Base-by-base conservation (phyloP, 1,139 yeast species). In the Geotrichum macrosporum region DNA sequence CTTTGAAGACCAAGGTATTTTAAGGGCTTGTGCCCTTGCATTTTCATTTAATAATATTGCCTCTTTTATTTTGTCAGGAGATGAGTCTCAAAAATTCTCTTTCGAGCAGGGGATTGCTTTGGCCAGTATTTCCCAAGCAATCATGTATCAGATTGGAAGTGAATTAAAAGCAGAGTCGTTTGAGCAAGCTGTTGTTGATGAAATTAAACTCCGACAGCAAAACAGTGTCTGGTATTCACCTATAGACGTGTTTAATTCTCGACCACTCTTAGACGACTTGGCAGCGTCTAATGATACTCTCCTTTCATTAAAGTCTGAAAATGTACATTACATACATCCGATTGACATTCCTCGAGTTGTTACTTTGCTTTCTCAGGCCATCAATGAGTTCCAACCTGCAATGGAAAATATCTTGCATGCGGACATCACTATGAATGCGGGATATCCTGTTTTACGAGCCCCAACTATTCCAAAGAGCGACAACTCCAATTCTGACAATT, bases 61-160 rank as follows among this genome's bases (percentile, higher is more conserved):
- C 3, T 24, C 45, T 8, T 18, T 19, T 20, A 41, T 53, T 26
- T 46, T 49, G 21, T 47, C 49, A 31, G 49, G 47, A n/a, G 47
- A 42, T 22, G 24, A 41, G 10, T 22, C 39, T 9, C 32, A 36
- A 12, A 46, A 35, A 12, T 52, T 49, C 38, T 34, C 53, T 1
- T 46, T 53, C 21, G 55, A 52, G 31, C 62, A 59, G 39, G 61
- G 58, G 1, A 46, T 53, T 8, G 57, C 55, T 4, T 42, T 57
- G 16, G 43, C 56, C 8, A 48, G 57, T 30, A 47, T 60, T 10
- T 43, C 57, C 5, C 51, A 56, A 6, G 57, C 60, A 3, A 38
- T 56, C 4, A 43, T 62, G 18, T 49, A 53, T 20, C 54, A 55
- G 2, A 48, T 60, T n/a, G 58, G 59, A 6, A 42, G 47, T 2